phyloP scores from a whole-genome alignment of 768 basidiomycete genomes.

The Mycena venus region DNA sequence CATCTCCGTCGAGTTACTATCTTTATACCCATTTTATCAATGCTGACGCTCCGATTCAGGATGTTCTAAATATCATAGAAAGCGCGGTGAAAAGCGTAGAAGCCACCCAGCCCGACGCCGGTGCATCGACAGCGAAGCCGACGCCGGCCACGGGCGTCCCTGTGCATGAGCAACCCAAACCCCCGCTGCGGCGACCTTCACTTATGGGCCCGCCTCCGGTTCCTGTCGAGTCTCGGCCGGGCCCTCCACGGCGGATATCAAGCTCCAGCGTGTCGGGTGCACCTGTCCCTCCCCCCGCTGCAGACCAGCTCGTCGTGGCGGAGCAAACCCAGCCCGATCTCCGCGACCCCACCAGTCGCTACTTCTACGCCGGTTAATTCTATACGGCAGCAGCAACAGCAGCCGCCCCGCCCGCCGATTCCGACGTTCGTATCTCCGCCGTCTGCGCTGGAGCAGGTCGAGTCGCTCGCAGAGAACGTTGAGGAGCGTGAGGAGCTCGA shows the following conservation, averaged over 20 bases:
- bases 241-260: slow-evolving; percentile 43
- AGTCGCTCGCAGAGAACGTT: slow-evolving; percentile 58
- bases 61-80: slow-evolving; percentile 35
- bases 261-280: slow-evolving; percentile 36
- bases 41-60: slow-evolving; percentile 13
- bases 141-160: not conserved
- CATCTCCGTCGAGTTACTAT: slow-evolving; percentile 1
- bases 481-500: slow-evolving; percentile 71
- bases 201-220: slow-evolving; percentile 26
- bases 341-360: slow-evolving; percentile 37
- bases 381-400: slow-evolving; percentile 43
- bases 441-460: slow-evolving; percentile 56
- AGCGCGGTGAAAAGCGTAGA: slow-evolving; percentile 24
- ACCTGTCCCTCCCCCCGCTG: slow-evolving; percentile 53
- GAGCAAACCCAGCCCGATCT: slow-evolving; percentile 56
- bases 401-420: slow-evolving; percentile 37
- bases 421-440: slow-evolving; percentile 43
- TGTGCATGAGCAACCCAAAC: not conserved
- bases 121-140: not conserved
- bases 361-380: slow-evolving; percentile 38
- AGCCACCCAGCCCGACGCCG: slow-evolving; percentile 8
- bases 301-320: slow-evolving; percentile 72
- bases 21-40: not conserved
- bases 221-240: slow-evolving; percentile 43
- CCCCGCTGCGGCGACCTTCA: slow-evolving; percentile 23